Conservation (phyloP, 192 early-diverging fungal species). For the Piromyces finnis region DNA sequence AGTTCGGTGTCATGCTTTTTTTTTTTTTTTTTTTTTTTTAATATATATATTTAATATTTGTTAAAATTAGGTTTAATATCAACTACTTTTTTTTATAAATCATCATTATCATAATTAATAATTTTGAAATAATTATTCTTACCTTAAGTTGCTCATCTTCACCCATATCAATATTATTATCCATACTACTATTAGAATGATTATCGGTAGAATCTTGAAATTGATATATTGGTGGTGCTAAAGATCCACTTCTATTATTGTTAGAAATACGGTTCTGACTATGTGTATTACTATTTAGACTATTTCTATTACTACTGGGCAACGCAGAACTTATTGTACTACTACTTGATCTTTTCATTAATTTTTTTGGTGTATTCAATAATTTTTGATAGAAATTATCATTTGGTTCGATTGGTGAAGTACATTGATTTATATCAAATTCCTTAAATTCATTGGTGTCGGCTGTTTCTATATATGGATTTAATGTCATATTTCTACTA, state of each 20-base stretch:
- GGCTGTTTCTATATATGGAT: background rate
- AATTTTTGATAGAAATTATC: background rate
- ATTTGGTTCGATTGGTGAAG: background rate
- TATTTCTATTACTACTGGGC: background rate
- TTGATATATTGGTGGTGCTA: too few relatives aligned
- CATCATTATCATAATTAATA: too few relatives aligned
- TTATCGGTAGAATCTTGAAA: background rate
- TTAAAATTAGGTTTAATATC: too few relatives aligned
- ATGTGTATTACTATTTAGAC: background rate
- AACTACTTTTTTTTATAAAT: too few relatives aligned
- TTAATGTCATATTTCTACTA: background rate
- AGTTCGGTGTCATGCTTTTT: background rate
- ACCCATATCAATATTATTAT: background rate
- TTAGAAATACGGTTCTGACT: background rate
- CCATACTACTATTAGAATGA: background rate
- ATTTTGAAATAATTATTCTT: too few relatives aligned
- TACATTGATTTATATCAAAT: background rate
- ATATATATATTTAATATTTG: too few relatives aligned
- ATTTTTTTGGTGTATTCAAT: background rate
- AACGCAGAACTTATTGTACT: background rate
- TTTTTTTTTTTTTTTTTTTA: too few relatives aligned
- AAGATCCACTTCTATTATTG: background rate
- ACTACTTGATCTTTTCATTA: background rate
- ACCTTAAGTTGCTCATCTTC: background rate
- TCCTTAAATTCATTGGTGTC: background rate